Base-by-base conservation (phyloP, 805 yeast genomes). In the Isabelozyma heimii region DNA sequence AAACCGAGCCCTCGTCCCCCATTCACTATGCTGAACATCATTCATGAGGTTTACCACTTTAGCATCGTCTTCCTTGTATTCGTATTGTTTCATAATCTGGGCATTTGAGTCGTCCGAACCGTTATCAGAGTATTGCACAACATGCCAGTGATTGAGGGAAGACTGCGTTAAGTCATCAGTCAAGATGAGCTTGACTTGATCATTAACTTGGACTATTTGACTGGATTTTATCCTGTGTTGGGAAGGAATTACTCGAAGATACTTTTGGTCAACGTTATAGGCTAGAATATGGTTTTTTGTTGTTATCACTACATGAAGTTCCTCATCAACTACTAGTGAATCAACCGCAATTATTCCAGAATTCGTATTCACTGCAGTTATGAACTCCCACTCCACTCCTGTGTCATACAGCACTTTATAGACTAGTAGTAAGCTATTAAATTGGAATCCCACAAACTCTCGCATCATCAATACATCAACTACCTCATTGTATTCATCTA, bases 11-110 rank as follows among this genome's bases (percentile, higher is more conserved):
- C 45, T 33, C 15, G 45, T 38, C n/a, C 46, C 50, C 46, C 47
- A 38, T 24, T 52, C 56, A 20, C 12, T 33, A 33, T 46, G 50
- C 33, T 51, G 54, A 3, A 52, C 53, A 30, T 54, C 58, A 12
- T 41, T 39, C 47, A 51, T 53, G 3, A 51, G 44, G 5, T 43
- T 42, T 44, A 51, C 48, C 33, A 51, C 56, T 42, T 51, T 51
- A 28, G 47, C 30, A 42, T 44, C 50, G 10, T 53, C 57, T 16
- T 52, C 55, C 8, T 38, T 37, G 48, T 53, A 46, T 30, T 45
- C 43, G 42, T 39, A 53, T 10, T 40, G 38, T 14, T 47, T 43
- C 51, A 48, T 53, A 10, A 47, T 42, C 10, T 39, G 30, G 42
- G 45, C 30, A 37, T 51, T 49, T 10, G 52, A 48, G 27, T 53